Conservation (phyloP, 495 filamentous ascomycete genomes). For the Lophiostoma macrostomum region DNA sequence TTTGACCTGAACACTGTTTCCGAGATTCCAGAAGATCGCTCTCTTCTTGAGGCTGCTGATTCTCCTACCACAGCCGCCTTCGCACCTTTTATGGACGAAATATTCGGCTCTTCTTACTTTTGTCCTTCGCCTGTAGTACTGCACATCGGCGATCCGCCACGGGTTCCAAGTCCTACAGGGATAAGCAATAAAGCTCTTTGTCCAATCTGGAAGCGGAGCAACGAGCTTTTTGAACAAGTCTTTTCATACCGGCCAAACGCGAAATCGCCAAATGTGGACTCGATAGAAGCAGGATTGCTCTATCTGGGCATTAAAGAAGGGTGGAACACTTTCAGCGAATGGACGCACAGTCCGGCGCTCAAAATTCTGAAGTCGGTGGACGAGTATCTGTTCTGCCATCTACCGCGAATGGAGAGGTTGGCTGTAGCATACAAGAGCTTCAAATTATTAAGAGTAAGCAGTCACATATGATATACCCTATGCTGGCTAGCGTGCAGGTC, state of each 20-base stretch:
- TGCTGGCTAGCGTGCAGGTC: not conserved
- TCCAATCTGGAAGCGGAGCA: constrained; percentile 29
- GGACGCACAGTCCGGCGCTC: constrained; percentile 24
- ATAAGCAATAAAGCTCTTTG: constrained; percentile 3
- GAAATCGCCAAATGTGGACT: constrained; percentile 10
- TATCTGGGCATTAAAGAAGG: constrained; percentile 24
- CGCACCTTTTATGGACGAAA: constrained; percentile 22
- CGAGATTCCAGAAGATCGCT: constrained; percentile 7
- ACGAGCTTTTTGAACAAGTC: constrained; percentile 17
- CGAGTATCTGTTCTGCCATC: constrained; percentile 22
- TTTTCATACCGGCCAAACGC: constrained; percentile 18
- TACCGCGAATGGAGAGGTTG: constrained; percentile 15
- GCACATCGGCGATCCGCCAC: constrained; percentile 18
- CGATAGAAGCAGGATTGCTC: constrained; percentile 22
- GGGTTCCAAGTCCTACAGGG: not conserved
- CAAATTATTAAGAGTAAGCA: constrained; percentile 21
- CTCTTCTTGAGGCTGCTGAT: constrained; percentile 13
- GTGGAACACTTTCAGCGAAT: constrained; percentile 19
- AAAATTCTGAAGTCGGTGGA: constrained; percentile 23
- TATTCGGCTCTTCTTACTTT: constrained; percentile 20
- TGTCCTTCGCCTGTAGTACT: constrained; percentile 28
- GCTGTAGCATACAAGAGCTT: constrained; percentile 28
- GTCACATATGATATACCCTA: not conserved
- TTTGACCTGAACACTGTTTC: constrained; percentile 17
- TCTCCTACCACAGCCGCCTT: constrained; percentile 25